phyloP scores from a whole-genome alignment of 371 early-diverging fungal species.

The Circinella minor region DNA sequence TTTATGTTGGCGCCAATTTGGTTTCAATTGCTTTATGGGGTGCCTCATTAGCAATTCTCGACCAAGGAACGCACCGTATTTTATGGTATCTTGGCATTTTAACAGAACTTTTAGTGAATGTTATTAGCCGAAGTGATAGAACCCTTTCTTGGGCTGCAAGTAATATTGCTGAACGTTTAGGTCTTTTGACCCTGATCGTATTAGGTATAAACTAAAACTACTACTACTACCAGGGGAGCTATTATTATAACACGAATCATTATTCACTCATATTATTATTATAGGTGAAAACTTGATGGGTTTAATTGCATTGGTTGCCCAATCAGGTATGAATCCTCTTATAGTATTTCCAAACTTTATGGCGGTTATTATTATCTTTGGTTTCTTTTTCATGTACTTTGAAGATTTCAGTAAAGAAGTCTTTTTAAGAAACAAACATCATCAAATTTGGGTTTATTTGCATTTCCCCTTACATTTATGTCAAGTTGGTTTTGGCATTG shows the following conservation, averaged over 20 bases:
- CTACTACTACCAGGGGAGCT: background rate
- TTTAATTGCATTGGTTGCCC: constrained; percentile 43
- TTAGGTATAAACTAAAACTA: constrained; percentile 25
- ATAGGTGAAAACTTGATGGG: constrained; percentile 54
- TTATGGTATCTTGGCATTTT: constrained; percentile 60
- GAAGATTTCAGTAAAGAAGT: constrained; percentile 59
- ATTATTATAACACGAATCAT: no score
- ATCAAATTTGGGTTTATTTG: constrained; percentile 63
- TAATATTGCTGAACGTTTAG: constrained; percentile 62
- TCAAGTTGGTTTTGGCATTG: constrained; percentile 57
- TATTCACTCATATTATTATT: background rate
- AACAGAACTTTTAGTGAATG: constrained; percentile 51
- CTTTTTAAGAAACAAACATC: constrained; percentile 47
- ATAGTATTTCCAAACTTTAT: constrained; percentile 55
- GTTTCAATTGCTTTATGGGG: constrained; percentile 60
- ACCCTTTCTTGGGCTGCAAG: constrained; percentile 65
- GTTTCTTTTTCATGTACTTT: constrained; percentile 60
- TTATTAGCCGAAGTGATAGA: constrained; percentile 52
- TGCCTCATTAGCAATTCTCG: constrained; percentile 45
- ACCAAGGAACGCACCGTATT: constrained; percentile 47
- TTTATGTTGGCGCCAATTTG: constrained; percentile 52
- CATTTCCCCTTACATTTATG: constrained; percentile 64
- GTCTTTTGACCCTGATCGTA: constrained; percentile 60
- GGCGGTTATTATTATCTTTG: constrained; percentile 56
- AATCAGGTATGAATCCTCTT: constrained; percentile 32